Evolutionary conservation across 805 yeast species (phyloP).

Genomic region (Candida qinlingensis): DNA sequence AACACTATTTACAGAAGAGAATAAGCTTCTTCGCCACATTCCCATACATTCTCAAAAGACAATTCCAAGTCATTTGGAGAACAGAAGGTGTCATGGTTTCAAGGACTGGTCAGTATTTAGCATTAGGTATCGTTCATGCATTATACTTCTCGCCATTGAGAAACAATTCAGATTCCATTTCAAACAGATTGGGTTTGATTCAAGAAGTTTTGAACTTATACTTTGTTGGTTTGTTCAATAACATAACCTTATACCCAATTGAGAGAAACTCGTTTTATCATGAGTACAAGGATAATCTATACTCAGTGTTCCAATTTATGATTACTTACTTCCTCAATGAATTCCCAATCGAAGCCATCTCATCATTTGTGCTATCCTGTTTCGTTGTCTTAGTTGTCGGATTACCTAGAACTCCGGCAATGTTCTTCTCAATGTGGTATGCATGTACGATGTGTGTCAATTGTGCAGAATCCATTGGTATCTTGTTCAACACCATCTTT

Average conservation of each 20-base stretch:
- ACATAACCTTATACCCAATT: conserved; percentile 67
- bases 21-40: conserved; percentile 25
- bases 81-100: conserved; percentile 57
- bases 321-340: conserved; percentile 54
- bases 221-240: conserved; percentile 76
- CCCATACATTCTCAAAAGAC: conserved; percentile 29
- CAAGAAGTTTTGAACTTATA: conserved; percentile 71
- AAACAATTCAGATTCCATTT: conserved; percentile 43
- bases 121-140: conserved; percentile 59
- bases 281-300: conserved; percentile 69
- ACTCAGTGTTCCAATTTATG: conserved; percentile 61
- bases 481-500: conserved; percentile 64
- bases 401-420: conserved; percentile 55
- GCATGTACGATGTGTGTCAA: conserved; percentile 51
- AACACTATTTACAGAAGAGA: conserved; percentile 7
- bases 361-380: conserved; percentile 52
- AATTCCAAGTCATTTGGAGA: conserved; percentile 35
- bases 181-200: conserved; percentile 66
- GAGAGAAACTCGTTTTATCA: conserved; percentile 74
- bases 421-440: conserved; percentile 60
- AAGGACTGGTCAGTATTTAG: conserved; percentile 57
- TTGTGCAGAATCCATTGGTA: conserved; percentile 79
- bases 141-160: conserved; percentile 61
- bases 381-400: conserved; percentile 69
- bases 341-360: conserved; percentile 60